Base-by-base conservation (phyloP, 148 eudicot species). In the Camellia lanceoleosa region DNA sequence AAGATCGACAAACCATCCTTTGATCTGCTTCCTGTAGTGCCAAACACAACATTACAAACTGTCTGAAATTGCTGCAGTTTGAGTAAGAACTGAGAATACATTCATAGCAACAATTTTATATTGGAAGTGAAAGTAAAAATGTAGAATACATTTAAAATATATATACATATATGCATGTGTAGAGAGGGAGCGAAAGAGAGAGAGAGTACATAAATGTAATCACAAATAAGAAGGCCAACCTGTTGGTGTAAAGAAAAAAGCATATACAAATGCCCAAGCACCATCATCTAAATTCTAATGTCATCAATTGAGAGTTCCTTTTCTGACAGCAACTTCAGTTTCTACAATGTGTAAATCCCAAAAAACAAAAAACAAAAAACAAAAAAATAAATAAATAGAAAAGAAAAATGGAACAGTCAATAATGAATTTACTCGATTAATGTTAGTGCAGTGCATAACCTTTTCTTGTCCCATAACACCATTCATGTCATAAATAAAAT, bases 271-370 rank as follows among this genome's bases (percentile, higher is more conserved):
- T 18, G 56, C 62, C 15, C 16, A 14, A 23, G 12, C 19, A n/a
- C 43, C 64, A 63, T 38, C 76, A 51, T 42, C 59, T 82, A 87
- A 60, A 89, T 84, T 73, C 75, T 78, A 30, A 89, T 80, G 73
- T 80, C 82, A 9, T 84, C 80, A 41, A 89, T 43, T 54, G 85
- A 84, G 23, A 86, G 82, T 46, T 85, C 87, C 68, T 84, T 81
- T 67, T 86, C 90, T 68, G 89, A 84, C 15, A 92, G 84, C 85
- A 85, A 61, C 86, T 92, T 92, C 82, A 92, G 79, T 80, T 92
- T 92, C 95, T 92, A 89, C 81, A 78, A 20, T 76, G 65, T 23
- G 16, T 11, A 77, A 10, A 30, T 30, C 38, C 38, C 38, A 30
- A 30, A 30, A 30, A 30, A 30, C 38, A 30, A 30, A 30, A 30